Evolutionary conservation across 2,329 filamentous ascomycete species (phyloP).

Genomic region (Penicillium verrucosum): DNA sequence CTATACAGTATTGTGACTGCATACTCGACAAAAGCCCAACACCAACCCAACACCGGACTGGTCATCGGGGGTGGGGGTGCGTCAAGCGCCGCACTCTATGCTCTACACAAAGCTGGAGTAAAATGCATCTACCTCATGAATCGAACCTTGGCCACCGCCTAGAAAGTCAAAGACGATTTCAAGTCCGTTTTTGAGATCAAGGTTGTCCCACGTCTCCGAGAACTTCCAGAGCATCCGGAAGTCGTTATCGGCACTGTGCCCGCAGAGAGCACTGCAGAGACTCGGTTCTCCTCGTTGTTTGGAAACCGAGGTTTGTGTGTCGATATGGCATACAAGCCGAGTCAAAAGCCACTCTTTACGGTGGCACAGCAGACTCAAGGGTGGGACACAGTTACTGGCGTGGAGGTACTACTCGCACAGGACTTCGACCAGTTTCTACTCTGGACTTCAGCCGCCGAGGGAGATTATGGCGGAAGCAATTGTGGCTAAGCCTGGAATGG

Average conservation of each 20-base stretch:
- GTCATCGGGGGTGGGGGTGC: conserved; percentile 37
- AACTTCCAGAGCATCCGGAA: conserved; percentile 13
- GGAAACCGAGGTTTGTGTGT: conserved; percentile 13
- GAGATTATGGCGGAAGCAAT: conserved; percentile 10
- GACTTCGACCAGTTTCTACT: conserved; percentile 26
- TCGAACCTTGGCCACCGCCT: conserved; percentile 16
- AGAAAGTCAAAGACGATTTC: conserved; percentile 14
- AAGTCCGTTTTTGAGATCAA: conserved; percentile 6
- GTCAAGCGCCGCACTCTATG: conserved; percentile 41
- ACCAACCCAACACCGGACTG: conserved; percentile 27
- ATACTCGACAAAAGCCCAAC: conserved; percentile 10
- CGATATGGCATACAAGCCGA: conserved; percentile 26
- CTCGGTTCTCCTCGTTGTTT: conserved; percentile 17
- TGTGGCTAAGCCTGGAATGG: not conserved
- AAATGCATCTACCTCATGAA: conserved; percentile 39
- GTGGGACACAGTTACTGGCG: conserved; percentile 20
- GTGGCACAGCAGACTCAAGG: conserved; percentile 12
- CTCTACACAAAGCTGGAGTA: conserved; percentile 31
- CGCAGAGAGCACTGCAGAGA: conserved; percentile 14
- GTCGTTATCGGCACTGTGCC: conserved; percentile 24
- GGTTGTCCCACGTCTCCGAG: conserved; percentile 4
- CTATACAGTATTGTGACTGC: conserved; percentile 33
- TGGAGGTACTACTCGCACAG: conserved; percentile 27
- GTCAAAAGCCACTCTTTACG: conserved; percentile 17
- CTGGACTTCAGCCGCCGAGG: conserved; percentile 15